phyloP scores from a whole-genome alignment of 2,329 filamentous ascomycete species.

The Camptophora hylomeconis region DNA sequence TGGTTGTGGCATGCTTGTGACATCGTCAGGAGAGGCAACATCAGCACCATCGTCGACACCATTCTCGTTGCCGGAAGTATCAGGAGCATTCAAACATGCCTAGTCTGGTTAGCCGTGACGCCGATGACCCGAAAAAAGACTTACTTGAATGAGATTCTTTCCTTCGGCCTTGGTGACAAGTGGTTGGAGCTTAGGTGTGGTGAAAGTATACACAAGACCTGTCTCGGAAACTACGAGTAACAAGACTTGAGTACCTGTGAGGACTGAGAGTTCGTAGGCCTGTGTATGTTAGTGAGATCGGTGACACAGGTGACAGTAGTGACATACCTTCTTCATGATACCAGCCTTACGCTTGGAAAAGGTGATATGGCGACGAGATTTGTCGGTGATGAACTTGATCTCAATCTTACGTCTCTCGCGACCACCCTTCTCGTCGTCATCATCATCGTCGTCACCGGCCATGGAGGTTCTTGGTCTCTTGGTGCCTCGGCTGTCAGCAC shows the following conservation, averaged over 20 bases:
- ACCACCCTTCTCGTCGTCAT: constrained; percentile 93
- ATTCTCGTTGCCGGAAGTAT: constrained; percentile 73
- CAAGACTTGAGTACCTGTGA: constrained; percentile 94
- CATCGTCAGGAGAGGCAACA: constrained; percentile 85
- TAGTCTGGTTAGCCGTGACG: constrained; percentile 11
- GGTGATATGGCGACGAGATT: constrained; percentile 97
- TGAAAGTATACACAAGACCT: constrained; percentile 94
- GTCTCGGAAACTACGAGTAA: constrained; percentile 95
- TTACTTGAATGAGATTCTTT: constrained; percentile 97
- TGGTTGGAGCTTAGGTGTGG: constrained; percentile 93
- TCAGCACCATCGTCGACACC: constrained; percentile 63
- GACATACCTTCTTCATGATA: constrained; percentile 98
- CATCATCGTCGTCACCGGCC: constrained; percentile 83
- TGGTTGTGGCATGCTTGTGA: constrained; percentile 61
- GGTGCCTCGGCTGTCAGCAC: constrained; percentile 64
- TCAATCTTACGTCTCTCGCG: constrained; percentile 99
- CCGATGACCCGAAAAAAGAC: constrained; percentile 18
- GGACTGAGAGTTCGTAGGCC: constrained; percentile 94
- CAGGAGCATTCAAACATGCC: constrained; percentile 89
- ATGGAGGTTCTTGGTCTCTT: constrained; percentile 74
- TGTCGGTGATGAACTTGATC: constrained; percentile 99
- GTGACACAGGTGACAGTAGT: constrained; percentile 6
- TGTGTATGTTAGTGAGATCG: constrained; percentile 26
- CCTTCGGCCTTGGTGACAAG: constrained; percentile 96
- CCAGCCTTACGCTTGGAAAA: constrained; percentile 99